phyloP scores from a whole-genome alignment of 1,284 basidiomycete genomes.

The Leccinum griseonigrum region DNA sequence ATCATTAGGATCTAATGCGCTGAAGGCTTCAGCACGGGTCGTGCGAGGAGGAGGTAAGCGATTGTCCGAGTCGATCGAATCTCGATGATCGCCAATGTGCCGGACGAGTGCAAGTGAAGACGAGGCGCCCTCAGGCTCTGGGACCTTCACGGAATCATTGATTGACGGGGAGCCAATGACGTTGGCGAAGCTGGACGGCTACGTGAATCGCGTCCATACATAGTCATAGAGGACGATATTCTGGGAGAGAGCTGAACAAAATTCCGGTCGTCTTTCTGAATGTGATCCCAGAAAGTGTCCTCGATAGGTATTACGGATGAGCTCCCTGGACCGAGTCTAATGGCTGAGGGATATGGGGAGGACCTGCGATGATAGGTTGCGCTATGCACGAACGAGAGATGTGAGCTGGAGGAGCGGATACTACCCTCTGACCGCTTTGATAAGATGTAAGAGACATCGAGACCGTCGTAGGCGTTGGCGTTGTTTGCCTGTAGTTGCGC shows the following conservation, averaged over 20 bases:
- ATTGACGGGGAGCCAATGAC: conserved; percentile 12
- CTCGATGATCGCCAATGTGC: conserved; percentile 25
- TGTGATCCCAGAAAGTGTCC: conserved; percentile 57
- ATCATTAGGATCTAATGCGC: conserved; percentile 59
- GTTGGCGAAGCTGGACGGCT: conserved; percentile 26
- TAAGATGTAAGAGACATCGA: conserved; percentile 45
- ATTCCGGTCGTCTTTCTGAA: conserved; percentile 47
- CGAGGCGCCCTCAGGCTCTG: conserved; percentile 9
- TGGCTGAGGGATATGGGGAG: conserved; percentile 20
- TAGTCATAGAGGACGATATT: conserved; percentile 18
- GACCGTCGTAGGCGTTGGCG: conserved; percentile 35
- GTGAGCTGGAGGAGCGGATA: conserved; percentile 33
- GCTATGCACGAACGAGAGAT: conserved; percentile 37
- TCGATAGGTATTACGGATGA: conserved; percentile 50
- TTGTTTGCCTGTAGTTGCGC: conserved; percentile 22
- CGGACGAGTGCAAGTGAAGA: conserved; percentile 10
- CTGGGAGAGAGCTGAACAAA: conserved; percentile 35
- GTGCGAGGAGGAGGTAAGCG: conserved; percentile 46
- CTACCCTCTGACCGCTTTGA: conserved; percentile 28
- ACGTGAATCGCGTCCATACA: conserved; percentile 9
- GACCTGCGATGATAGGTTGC: conserved; percentile 7
- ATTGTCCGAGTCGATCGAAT: conserved; percentile 32
- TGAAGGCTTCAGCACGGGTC: conserved; percentile 71
- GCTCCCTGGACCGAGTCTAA: conserved; percentile 45
- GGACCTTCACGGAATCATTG: background rate